Evolutionary conservation across 1,284 basidiomycete genomes (phyloP), one percentile per base, ranked within the genome.

Genomic region (Ganoderma sinense): DNA sequence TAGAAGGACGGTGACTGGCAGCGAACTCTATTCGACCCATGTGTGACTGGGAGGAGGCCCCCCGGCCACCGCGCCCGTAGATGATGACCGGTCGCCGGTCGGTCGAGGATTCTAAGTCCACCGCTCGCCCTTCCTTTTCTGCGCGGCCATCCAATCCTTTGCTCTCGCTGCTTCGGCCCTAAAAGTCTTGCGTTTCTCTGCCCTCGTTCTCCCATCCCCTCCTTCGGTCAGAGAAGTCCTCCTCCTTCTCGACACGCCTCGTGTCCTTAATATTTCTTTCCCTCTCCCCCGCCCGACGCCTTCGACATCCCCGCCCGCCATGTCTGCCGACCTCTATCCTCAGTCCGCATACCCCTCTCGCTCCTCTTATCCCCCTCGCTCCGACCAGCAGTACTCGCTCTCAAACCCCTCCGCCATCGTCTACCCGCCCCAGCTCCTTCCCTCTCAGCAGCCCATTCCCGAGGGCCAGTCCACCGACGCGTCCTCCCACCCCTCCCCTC

Each of bases 321-420:
- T 77, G 72, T 73, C 76, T 87, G 88, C 88, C 78, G 91, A 92
- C 85, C 88, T 91, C 84, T 91, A 91, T 81, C 89, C 90, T 75
- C 87, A 88, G 75, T 84, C 87, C 76, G 64, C 72, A 48, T 89
- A 88, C 80, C 75, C 83, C 73, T 84, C 83, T 67, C 74, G 81
- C 23, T 80, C 80, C 68, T 77, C 81, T 72, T 79, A 81, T 69
- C 73, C 72, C 48, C 70, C 75, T 48, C 72, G 70, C 62, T 29
- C 68, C 0, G 75, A 76, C 75, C 71, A 70, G 62, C 71, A 70
- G 63, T 79, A 76, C 40, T 78, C 82, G 69, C 80, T 84, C 68
- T 76, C 78, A 40, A 73, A 77, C 18, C 58, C 74, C 65, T 74
- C 75, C 26, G 73, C 75, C 65, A 75, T 85, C 78, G 77, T 84